Conservation (phyloP, 345 rosid species). For the Brassica juncea region DNA sequence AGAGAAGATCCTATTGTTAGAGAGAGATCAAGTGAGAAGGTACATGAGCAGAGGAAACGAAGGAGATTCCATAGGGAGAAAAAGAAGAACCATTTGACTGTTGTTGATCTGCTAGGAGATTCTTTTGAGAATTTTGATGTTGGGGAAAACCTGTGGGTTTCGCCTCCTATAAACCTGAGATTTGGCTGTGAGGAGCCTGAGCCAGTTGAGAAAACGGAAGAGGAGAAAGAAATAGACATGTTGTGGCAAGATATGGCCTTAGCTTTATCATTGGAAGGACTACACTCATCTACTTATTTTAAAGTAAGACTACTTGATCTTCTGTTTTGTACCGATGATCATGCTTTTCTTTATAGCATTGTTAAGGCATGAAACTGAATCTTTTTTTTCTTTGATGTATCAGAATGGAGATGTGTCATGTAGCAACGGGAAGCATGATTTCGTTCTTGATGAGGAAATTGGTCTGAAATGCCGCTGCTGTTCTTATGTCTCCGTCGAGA, state of each 20-base stretch:
- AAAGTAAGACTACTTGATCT: slow-evolving; percentile 36
- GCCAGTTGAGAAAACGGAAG: slow-evolving; percentile 49
- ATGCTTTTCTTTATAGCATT: not conserved
- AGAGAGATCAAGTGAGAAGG: not conserved
- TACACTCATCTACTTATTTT: slow-evolving; percentile 25
- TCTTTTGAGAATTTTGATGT: not conserved
- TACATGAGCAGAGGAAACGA: not conserved
- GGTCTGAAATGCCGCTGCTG: slow-evolving; percentile 56
- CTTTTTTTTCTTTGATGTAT: not conserved
- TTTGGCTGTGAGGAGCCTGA: slow-evolving; percentile 48
- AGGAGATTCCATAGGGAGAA: slow-evolving; percentile 22
- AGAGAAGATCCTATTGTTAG: slow-evolving; percentile 3
- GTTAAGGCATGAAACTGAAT: not conserved
- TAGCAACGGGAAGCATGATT: slow-evolving; percentile 46
- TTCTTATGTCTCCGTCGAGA: slow-evolving; percentile 46
- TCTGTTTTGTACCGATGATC: not conserved
- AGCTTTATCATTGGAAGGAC: slow-evolving; percentile 36
- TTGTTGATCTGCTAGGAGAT: not conserved
- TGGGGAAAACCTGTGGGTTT: not conserved
- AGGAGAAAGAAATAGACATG: slow-evolving; percentile 45
- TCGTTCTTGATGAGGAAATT: slow-evolving; percentile 53
- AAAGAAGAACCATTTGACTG: not conserved
- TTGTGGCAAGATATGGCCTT: slow-evolving; percentile 62
- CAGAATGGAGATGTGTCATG: slow-evolving; percentile 41
- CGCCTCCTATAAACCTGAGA: slow-evolving; percentile 44